Conservation (phyloP, 225 moss, liverwort and hornwort species). For the Bryoerythrophyllum caledonicum region DNA sequence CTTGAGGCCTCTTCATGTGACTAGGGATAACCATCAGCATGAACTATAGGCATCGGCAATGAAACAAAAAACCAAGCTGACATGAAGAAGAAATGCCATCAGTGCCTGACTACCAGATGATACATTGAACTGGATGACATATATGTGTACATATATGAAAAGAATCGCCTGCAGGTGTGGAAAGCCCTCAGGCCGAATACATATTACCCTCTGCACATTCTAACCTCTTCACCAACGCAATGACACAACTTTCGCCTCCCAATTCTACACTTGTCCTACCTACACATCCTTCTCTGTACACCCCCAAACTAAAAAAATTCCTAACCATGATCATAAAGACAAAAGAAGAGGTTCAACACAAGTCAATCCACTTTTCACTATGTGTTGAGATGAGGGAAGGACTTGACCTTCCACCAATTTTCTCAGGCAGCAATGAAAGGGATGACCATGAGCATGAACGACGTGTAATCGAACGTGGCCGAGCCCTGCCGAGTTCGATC, state of each 20-base stretch:
- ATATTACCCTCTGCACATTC: constrained; percentile 31
- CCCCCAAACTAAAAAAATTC: background rate
- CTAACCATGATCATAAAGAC: too few species aligned
- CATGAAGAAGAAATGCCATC: background rate
- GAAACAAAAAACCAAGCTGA: background rate
- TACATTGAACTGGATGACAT: background rate
- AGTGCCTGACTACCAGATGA: background rate
- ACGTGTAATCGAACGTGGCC: constrained; percentile 69
- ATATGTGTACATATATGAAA: constrained; percentile 23
- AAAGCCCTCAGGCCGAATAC: background rate
- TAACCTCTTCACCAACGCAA: constrained; percentile 24
- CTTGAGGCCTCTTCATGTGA: too few species aligned
- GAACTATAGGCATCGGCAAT: background rate
- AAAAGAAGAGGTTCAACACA: too few species aligned
- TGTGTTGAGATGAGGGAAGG: constrained; percentile 45
- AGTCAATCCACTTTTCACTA: too few species aligned
- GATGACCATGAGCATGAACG: constrained; percentile 85
- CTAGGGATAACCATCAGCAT: too few species aligned
- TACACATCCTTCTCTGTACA: constrained; percentile 15
- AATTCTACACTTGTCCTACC: background rate
- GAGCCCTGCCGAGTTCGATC: constrained; percentile 56
- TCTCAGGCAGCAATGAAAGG: constrained; percentile 79
- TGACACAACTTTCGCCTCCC: background rate
- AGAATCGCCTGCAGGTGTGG: constrained; percentile 27
- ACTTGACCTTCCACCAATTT: background rate